Evolutionary conservation across 2,329 filamentous ascomycete genomes (phyloP).

Genomic region (Colletotrichum melonis): DNA sequence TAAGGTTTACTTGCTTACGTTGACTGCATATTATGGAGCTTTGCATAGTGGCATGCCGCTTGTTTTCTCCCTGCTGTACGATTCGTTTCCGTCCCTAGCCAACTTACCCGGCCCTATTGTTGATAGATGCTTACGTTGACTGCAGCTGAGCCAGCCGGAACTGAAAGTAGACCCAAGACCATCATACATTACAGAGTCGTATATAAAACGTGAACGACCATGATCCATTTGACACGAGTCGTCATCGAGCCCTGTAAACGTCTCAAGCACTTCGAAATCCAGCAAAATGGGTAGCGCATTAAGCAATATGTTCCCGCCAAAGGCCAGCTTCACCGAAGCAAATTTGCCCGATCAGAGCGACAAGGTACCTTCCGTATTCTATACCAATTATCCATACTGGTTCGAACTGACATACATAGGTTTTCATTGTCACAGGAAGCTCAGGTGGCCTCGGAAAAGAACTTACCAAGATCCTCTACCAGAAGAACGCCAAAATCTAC

Average conservation of each 20-base stretch:
- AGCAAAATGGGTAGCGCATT: not conserved
- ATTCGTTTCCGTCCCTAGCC: not conserved
- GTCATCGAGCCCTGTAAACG: too few relatives aligned
- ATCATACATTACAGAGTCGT: not conserved
- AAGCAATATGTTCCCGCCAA: not conserved
- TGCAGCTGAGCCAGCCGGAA: not conserved
- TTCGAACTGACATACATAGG: not conserved
- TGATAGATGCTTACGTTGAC: not conserved
- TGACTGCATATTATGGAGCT: not conserved
- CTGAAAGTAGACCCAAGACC: not conserved
- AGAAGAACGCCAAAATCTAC: constrained; percentile 59
- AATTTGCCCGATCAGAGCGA: constrained; percentile 8
- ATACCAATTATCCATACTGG: too few relatives aligned
- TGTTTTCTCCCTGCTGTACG: not conserved
- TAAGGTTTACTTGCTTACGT: not conserved
- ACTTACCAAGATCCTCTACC: constrained; percentile 60
- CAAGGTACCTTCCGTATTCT: not conserved
- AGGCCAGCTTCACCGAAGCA: constrained; percentile 4
- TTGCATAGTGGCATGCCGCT: not conserved
- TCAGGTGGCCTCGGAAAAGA: constrained; percentile 53
- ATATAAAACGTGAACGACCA: not conserved
- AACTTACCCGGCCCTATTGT: not conserved
- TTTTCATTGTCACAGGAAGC: constrained; percentile 55
- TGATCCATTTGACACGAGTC: not conserved
- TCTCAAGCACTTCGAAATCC: not conserved